These are phyloP conservation scores for Prunella vulgaris DNA, from an alignment of 257 asterid genomes.

Conservation along the genomic window DNA sequence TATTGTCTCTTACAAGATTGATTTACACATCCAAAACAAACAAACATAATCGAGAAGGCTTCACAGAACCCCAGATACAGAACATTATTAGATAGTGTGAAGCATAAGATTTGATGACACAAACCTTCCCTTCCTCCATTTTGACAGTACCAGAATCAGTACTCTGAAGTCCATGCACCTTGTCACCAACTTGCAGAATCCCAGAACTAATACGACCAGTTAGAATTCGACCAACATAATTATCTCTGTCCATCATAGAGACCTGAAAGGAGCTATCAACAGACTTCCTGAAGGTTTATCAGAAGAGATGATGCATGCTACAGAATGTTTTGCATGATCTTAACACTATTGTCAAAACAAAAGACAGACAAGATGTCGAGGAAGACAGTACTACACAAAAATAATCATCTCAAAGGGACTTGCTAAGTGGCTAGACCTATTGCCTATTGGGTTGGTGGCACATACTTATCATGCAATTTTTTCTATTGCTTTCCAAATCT, in stretches of 20 bases:
- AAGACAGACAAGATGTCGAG: neutral
- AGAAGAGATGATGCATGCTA: conserved; percentile 16
- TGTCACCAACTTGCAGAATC: conserved; percentile 79
- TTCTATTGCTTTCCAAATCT: too few relatives aligned
- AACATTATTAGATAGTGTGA: neutral
- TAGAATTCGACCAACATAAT: conserved; percentile 87
- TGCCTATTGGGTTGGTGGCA: neutral
- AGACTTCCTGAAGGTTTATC: conserved; percentile 37
- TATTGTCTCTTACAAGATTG: conserved; percentile 3
- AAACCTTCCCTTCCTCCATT: conserved; percentile 96
- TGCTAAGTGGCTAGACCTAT: conserved; percentile 7
- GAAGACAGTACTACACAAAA: neutral
- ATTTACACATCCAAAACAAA: neutral
- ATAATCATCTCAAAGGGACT: neutral
- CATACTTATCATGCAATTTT: neutral
- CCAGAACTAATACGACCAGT: conserved; percentile 94
- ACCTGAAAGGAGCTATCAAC: conserved; percentile 78
- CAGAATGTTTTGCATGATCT: conserved; percentile 16
- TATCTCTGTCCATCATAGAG: conserved; percentile 98
- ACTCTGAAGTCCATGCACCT: conserved; percentile 75
- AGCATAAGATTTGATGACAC: conserved; percentile 18
- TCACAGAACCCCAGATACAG: neutral
- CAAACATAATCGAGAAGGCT: neutral
- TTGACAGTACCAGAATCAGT: conserved; percentile 71
- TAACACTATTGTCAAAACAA: neutral